Conservation (phyloP, 495 filamentous ascomycete genomes). For the Monascus purpureus region DNA sequence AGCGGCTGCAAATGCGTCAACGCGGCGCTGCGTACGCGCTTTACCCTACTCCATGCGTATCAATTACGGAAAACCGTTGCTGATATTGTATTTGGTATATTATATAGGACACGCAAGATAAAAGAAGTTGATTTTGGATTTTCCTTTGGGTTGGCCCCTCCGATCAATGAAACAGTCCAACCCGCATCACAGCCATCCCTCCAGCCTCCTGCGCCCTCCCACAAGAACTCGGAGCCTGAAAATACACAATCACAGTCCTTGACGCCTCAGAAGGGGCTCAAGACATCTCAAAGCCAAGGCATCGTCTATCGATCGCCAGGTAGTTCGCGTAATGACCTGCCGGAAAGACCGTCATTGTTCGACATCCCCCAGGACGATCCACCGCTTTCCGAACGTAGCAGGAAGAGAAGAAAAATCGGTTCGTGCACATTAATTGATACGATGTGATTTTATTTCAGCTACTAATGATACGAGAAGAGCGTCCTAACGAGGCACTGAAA, state of each 20-base stretch:
- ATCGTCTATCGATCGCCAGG: constrained; percentile 7
- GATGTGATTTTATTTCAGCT: constrained; percentile 11
- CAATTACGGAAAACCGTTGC: constrained; percentile 7
- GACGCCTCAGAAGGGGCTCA: constrained; percentile 1
- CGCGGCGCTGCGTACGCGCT: constrained; percentile 42
- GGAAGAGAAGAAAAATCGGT: constrained; percentile 19
- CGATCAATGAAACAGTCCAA: constrained; percentile 7
- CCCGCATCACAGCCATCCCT: constrained; percentile 8
- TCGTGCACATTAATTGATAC: constrained; percentile 11
- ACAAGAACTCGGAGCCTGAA: constrained; percentile 1
- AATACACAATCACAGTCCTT: constrained; percentile 3
- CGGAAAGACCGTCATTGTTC: constrained; percentile 11
- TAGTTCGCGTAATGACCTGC: constrained; percentile 12
- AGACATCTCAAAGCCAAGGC: constrained; percentile 1
- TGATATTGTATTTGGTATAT: constrained; percentile 6
- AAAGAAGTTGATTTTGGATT: constrained; percentile 38
- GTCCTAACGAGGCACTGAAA: constrained; percentile 2
- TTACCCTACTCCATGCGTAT: constrained; percentile 17
- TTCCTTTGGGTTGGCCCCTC: constrained; percentile 25
- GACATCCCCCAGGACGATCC: constrained; percentile 10
- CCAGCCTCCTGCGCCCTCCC: constrained; percentile 2
- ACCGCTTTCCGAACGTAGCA: constrained; percentile 8
- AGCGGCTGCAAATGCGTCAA: constrained; percentile 43
- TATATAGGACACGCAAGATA: constrained; percentile 28
- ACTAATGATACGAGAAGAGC: constrained; percentile 7